These are phyloP conservation scores for Castanopsis chinensis DNA, from an alignment of 306 rosid species.

Conservation along the genomic window DNA sequence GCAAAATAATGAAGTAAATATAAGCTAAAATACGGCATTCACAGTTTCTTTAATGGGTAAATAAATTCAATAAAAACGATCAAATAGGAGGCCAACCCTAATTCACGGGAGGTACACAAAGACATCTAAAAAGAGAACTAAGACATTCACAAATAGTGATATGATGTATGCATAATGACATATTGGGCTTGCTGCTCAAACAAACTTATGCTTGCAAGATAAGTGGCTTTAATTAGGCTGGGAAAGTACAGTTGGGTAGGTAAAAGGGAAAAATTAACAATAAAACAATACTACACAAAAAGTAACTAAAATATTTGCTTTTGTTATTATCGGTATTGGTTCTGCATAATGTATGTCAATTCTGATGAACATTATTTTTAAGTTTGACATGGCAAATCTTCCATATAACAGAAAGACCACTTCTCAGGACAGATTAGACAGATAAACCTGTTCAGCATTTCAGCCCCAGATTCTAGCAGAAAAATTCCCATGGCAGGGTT, in stretches of 20 bases:
- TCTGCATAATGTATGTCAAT: background rate
- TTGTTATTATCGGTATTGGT: background rate
- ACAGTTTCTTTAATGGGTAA: background rate
- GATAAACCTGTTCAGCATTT: background rate
- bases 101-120: too few species aligned
- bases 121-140: too few species aligned
- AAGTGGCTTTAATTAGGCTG: background rate
- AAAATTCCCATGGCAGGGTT: background rate
- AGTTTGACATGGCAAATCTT: background rate
- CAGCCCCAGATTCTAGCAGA: background rate
- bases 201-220: background rate
- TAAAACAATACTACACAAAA: background rate
- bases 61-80: background rate
- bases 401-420: background rate
- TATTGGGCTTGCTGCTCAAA: background rate
- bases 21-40: conserved; percentile 11
- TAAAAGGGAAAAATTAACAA: background rate
- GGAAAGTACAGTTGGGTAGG: background rate
- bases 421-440: background rate
- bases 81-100: conserved; percentile 1
- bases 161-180: background rate
- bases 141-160: background rate
- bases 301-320: background rate
- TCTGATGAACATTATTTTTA: background rate
- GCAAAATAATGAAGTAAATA: conserved; percentile 37